phyloP scores from a whole-genome alignment of 2,329 filamentous ascomycete genomes.

The Xylariaceae sp. region DNA sequence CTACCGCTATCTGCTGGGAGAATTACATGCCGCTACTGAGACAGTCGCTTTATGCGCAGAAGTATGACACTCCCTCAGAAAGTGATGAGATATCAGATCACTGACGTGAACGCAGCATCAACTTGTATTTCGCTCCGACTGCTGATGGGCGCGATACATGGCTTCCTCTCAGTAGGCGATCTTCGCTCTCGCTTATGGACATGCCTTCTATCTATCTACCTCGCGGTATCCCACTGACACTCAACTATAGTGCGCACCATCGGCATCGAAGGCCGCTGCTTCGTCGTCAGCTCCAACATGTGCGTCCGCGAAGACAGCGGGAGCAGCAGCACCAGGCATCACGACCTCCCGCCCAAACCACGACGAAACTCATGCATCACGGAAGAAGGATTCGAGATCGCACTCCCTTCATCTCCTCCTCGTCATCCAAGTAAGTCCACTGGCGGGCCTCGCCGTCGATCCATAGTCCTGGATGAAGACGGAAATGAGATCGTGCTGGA shows the following conservation, averaged over 20 bases:
- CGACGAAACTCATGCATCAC: slow-evolving; percentile 40
- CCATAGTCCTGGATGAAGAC: slow-evolving; percentile 48
- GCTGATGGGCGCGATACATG: slow-evolving; percentile 81
- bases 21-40: slow-evolving; percentile 91
- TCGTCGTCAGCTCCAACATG: slow-evolving; percentile 83
- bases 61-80: slow-evolving; percentile 33
- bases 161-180: slow-evolving; percentile 42
- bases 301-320: slow-evolving; percentile 51
- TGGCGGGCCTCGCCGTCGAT: slow-evolving; percentile 18
- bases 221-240: no score
- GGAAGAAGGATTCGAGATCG: slow-evolving; percentile 45
- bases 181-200: slow-evolving; percentile 43
- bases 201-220: background rate
- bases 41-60: slow-evolving; percentile 79
- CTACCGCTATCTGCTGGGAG: slow-evolving; percentile 91
- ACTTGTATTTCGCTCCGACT: slow-evolving; percentile 85
- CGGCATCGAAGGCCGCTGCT: slow-evolving; percentile 74
- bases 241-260: slow-evolving; percentile 60
- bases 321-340: no score
- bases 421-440: background rate
- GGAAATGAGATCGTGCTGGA: slow-evolving; percentile 50
- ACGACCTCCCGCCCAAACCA: background rate
- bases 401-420: slow-evolving; percentile 29
- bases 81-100: background rate
- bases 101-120: slow-evolving; percentile 45